phyloP scores from a whole-genome alignment of 345 rosid species.

The Aquilaria malaccensis region DNA sequence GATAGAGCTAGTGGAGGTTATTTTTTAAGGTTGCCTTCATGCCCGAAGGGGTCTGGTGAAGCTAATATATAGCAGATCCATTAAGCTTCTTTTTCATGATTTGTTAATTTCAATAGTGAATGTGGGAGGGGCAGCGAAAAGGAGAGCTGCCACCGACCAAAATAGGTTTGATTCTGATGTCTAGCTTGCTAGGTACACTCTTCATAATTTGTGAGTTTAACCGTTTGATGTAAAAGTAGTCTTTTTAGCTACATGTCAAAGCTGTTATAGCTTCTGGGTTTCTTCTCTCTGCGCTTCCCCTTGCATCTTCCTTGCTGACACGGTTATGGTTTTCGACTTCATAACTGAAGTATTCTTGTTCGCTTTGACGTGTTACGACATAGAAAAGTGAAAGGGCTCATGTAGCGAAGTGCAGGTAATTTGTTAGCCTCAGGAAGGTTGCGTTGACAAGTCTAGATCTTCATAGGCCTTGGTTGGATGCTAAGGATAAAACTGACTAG shows the following conservation, averaged over 20 bases:
- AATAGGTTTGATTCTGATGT: constrained; percentile 19
- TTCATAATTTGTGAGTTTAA: constrained; percentile 19
- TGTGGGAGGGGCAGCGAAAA: constrained; percentile 18
- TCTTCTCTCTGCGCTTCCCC: no score
- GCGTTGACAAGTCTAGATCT: no score
- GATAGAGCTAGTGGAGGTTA: constrained; percentile 55
- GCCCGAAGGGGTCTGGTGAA: constrained; percentile 27
- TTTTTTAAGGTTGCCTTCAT: constrained; percentile 39
- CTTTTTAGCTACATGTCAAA: constrained; percentile 1
- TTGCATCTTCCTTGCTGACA: no score
- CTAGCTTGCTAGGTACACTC: constrained; percentile 19
- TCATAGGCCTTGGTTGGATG: no score
- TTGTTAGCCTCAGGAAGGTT: no score
- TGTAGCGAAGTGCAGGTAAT: no score
- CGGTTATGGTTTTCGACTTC: no score
- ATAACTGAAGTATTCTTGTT: no score
- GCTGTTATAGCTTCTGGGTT: not conserved
- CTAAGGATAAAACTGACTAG: no score
- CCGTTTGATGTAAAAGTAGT: constrained; percentile 16
- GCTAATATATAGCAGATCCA: constrained; percentile 20
- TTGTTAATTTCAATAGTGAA: constrained; percentile 17
- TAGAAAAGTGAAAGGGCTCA: no score
- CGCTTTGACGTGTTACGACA: no score
- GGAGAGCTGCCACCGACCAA: constrained; percentile 23
- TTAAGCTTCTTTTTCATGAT: constrained; percentile 13